phyloP scores from a whole-genome alignment of 2,329 filamentous ascomycete species.

The Paramyrothecium roridum region DNA sequence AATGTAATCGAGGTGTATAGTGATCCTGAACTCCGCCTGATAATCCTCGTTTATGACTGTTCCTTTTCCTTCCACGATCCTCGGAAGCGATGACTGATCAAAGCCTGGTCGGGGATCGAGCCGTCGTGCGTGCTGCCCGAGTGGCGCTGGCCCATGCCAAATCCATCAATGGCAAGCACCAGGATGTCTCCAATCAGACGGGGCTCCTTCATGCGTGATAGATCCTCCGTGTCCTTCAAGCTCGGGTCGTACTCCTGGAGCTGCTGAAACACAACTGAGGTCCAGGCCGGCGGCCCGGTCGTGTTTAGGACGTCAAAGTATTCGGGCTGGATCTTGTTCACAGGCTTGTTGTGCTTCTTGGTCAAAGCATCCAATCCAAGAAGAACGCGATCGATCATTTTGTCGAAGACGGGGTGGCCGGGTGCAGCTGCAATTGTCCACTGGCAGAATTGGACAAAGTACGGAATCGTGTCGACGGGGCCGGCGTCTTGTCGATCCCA shows the following conservation, averaged over 20 bases:
- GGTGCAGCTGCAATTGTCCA: slow-evolving; percentile 28
- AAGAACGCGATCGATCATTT: slow-evolving; percentile 18
- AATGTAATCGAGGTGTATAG: too few relatives aligned
- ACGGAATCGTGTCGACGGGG: too few relatives aligned
- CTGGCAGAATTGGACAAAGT: slow-evolving; percentile 22
- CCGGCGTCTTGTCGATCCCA: slow-evolving; percentile 14
- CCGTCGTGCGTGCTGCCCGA: slow-evolving; percentile 20
- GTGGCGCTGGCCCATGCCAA: slow-evolving; percentile 19
- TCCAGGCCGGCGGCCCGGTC: slow-evolving; percentile 1
- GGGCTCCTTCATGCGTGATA: slow-evolving; percentile 7
- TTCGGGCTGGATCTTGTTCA: background rate
- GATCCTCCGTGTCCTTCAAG: background rate
- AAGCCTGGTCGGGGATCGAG: slow-evolving; percentile 13
- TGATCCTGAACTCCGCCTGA: too few relatives aligned
- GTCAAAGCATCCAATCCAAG: background rate
- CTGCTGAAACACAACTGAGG: background rate
- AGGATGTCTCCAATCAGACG: slow-evolving; percentile 10
- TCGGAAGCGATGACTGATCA: slow-evolving; percentile 16
- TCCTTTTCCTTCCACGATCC: background rate
- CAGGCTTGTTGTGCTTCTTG: background rate
- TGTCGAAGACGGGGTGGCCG: slow-evolving; percentile 21
- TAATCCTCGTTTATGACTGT: too few relatives aligned
- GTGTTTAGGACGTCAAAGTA: background rate
- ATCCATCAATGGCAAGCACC: slow-evolving; percentile 17
- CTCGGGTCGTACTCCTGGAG: background rate